Base-by-base conservation (phyloP, 192 early-diverging fungal species). In the Chytriomyces sp. region DNA sequence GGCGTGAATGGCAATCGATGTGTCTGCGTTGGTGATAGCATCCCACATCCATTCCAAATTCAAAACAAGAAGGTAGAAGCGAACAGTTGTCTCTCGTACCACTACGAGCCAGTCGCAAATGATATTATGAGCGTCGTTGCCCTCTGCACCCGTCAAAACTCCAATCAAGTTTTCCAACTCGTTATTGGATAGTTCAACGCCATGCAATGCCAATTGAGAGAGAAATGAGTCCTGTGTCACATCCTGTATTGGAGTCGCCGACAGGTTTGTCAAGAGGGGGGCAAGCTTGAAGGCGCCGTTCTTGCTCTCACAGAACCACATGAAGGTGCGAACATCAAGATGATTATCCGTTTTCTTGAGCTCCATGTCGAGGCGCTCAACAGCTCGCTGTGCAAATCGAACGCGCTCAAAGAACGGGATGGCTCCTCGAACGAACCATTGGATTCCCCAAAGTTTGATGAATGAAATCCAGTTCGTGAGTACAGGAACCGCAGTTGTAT, bases 241-340 rank as follows among this genome's bases (percentile, higher is more conserved):
- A 14, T 53, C 41, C 7, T 64, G 52, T 8, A 12, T 38, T 49
- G 17, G 17, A 49, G 2, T 49, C 17, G 17, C 22, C 17, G 17
- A n/a, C 5, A 70, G 39, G 33, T 28, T 31, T 8, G 34, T 39
- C 25, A 70, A 37, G 36, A 70, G 59, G 31, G 17, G 10, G 6
- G 25, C 33, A 41, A 70, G 32, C 6, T 57, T 41, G 56, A 70
- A 70, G 5, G 19, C 33, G 31, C 68, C 68, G 31, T 70, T 37
- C 30, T 39, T 58, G 31, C 26, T 70, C n/a, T 55, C 19, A 36
- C 68, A 70, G 68, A 59, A 59, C 68, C 68, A 70, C 38, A 40
- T 36, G 56, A 70, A 70, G 8, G 28, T 70, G 19, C 68, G 68
- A 12, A 70, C n/a, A 41, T 70, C 68, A 14, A 70, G 40, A 30